Conservation (phyloP, 2,329 filamentous ascomycete genomes). For the Fusarium siculi region DNA sequence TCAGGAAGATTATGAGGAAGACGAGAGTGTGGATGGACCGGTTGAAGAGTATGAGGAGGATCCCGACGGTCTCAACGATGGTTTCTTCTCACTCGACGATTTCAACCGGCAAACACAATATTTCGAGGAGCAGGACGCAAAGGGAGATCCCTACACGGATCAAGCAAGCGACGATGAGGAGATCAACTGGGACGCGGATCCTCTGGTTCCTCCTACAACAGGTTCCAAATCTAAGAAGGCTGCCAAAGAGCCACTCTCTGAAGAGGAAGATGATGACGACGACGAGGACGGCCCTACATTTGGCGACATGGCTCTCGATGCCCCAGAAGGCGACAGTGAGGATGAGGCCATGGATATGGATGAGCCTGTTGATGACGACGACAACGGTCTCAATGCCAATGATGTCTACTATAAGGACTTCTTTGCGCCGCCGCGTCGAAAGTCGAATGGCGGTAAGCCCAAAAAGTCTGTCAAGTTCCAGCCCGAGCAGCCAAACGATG, state of each 20-base stretch:
- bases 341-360: slow-evolving; percentile 69
- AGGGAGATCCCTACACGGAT: slow-evolving; percentile 79
- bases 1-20: slow-evolving; percentile 51
- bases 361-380: slow-evolving; percentile 65
- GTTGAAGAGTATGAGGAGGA: slow-evolving; percentile 66
- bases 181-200: slow-evolving; percentile 87
- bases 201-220: slow-evolving; percentile 59
- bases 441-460: slow-evolving; percentile 64
- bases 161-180: slow-evolving; percentile 85
- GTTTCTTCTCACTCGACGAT: slow-evolving; percentile 96
- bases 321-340: slow-evolving; percentile 73
- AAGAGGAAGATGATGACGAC: slow-evolving; percentile 65
- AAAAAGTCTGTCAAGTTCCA: slow-evolving; percentile 54
- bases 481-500: slow-evolving; percentile 63
- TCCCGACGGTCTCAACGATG: slow-evolving; percentile 89
- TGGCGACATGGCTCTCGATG: slow-evolving; percentile 79
- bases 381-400: slow-evolving; percentile 79
- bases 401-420: slow-evolving; percentile 93
- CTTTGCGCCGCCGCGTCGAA: slow-evolving; percentile 86
- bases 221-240: slow-evolving; percentile 44
- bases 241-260: slow-evolving; percentile 43
- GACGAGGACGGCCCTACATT: slow-evolving; percentile 87
- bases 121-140: slow-evolving; percentile 85
- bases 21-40: slow-evolving; percentile 55
- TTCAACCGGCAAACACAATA: slow-evolving; percentile 96